phyloP scores from a whole-genome alignment of 805 yeast genomes.

The Kodamaea hsintzibuensis region DNA sequence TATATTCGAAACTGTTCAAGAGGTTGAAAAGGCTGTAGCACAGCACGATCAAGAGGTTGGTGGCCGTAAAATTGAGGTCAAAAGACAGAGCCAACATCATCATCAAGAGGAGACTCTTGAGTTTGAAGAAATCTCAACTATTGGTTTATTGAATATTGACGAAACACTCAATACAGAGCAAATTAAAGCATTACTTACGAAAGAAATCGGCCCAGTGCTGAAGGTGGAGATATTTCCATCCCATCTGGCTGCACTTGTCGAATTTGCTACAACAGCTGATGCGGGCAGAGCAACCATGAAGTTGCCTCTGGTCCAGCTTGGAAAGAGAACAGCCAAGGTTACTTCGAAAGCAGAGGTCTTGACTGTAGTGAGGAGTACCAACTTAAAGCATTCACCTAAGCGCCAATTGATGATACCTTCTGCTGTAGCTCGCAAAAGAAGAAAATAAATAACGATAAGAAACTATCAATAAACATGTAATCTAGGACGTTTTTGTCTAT shows the following conservation, averaged over 20 bases:
- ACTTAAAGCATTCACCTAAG: neutral
- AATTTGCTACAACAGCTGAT: constrained; percentile 39
- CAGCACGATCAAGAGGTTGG: constrained; percentile 43
- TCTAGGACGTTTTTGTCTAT: no score
- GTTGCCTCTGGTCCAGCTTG: constrained; percentile 40
- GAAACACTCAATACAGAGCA: constrained; percentile 40
- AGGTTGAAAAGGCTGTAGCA: constrained; percentile 48
- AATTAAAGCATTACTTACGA: constrained; percentile 27
- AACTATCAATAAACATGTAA: no score
- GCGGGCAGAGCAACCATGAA: constrained; percentile 55
- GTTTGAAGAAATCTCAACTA: constrained; percentile 20
- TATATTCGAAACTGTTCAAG: constrained; percentile 42
- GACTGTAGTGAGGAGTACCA: neutral
- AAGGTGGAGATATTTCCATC: constrained; percentile 49
- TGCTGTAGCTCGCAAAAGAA: constrained; percentile 10
- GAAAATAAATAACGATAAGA: neutral
- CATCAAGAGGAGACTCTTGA: constrained; percentile 11
- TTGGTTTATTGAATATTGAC: constrained; percentile 24
- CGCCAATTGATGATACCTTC: constrained; percentile 13
- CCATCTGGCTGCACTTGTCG: constrained; percentile 49
- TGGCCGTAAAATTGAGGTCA: constrained; percentile 51
- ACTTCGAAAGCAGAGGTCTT: constrained; percentile 6
- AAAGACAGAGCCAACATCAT: constrained; percentile 19
- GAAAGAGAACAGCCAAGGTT: constrained; percentile 27
- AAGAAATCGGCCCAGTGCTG: constrained; percentile 33